Evolutionary conservation across 805 yeast species (phyloP), one percentile per base, ranked within the genome.

Genomic region (Metschnikowia baotianmanensis): DNA sequence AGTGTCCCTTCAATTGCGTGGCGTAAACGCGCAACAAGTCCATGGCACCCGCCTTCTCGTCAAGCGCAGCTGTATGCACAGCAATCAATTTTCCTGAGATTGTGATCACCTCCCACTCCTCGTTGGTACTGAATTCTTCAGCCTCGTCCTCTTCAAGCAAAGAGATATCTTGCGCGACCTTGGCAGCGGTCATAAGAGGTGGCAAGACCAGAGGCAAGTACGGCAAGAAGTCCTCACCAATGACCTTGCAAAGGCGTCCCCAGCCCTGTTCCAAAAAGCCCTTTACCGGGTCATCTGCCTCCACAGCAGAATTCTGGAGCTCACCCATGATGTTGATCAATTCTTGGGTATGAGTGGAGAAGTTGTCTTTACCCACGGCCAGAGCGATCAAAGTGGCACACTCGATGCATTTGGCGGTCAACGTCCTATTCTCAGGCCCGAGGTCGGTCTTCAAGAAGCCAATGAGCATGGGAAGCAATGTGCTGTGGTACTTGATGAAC

Each of bases 101-200:
- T 52, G 88, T 88, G 40, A 93, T 82, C 33, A 93, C 93, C 57
- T 93, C 98, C 93, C 96, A 93, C 47, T 89, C 96, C 39, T 89
- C 95, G 53, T 87, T 86, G 56, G 80, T 82, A 52, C 81, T 84
- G 49, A 79, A 79, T 50, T 86, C 86, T 35, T 86, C 93, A 22
- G 81, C 76, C 42, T 95, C 95, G 44, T 83, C 90, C 50, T 90
- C 96, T 53, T 91, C 98, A 38, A 93, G 77, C 33, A 93, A 68
- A 29, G 91, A 83, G 42, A 91, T 81, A 59, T 89, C 96, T 55
- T 91, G 96, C 16, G 88, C 77, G 10, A 93, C 90, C 57, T 82
- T 87, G 6, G 97, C 99, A 26, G 90, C 83, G 39, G 72, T 76
- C 40, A 93, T 63, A 42, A 93, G 69, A n/a, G 96, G 90, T 20